phyloP scores from a whole-genome alignment of 2,329 filamentous ascomycete genomes.

The Colletotrichum caudatum region DNA sequence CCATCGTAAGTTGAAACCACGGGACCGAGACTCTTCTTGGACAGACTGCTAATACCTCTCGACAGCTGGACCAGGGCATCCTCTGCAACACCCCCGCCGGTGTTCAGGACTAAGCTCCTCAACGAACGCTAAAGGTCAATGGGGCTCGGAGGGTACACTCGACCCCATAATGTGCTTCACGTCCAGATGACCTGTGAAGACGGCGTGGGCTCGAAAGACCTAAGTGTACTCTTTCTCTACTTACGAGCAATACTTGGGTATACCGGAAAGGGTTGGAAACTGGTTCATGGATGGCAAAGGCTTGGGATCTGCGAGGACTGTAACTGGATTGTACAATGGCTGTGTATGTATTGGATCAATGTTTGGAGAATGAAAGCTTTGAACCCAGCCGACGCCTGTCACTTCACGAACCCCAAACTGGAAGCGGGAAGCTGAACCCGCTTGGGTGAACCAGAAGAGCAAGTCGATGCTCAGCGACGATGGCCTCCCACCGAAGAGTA shows the following conservation, averaged over 20 bases:
- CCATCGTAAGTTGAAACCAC: constrained; percentile 50
- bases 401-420: too few species aligned
- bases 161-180: background rate
- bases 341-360: constrained; percentile 4
- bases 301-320: constrained; percentile 6
- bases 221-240: constrained; percentile 10
- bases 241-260: constrained; percentile 12
- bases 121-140: background rate
- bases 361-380: constrained; percentile 17
- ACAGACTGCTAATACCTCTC: constrained; percentile 2
- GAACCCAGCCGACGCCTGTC: background rate
- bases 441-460: rapidly evolving
- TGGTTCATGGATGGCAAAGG: background rate
- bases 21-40: background rate
- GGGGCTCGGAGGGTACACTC: background rate
- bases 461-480: background rate
- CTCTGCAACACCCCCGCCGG: constrained; percentile 52
- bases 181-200: background rate
- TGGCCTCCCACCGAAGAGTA: background rate
- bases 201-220: constrained; percentile 4
- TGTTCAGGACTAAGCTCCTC: constrained; percentile 45
- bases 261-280: background rate
- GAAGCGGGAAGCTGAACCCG: too few species aligned
- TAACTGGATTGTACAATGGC: constrained; percentile 15
- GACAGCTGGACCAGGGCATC: constrained; percentile 50